Conservation (phyloP, 2,329 filamentous ascomycete genomes). For the Periconia digitata region DNA sequence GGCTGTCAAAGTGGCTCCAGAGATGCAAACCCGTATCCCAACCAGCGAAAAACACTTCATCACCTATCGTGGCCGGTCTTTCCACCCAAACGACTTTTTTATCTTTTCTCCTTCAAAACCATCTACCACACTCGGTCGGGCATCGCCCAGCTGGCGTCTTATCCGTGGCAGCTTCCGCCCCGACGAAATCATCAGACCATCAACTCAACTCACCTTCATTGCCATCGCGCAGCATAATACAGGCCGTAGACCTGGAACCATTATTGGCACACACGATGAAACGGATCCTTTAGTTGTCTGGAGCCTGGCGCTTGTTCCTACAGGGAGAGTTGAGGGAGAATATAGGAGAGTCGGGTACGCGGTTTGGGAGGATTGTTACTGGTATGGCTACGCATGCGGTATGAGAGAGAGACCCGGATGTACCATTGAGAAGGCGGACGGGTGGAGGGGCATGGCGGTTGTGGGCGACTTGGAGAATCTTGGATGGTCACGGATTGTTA, state of each 20-base stretch:
- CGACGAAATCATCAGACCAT: constrained; percentile 21
- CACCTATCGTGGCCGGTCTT: constrained; percentile 11
- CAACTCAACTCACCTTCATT: constrained; percentile 20
- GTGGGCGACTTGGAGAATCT: constrained; percentile 10
- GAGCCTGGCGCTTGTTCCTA: constrained; percentile 13
- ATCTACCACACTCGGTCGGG: background rate
- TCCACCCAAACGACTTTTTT: constrained; percentile 17
- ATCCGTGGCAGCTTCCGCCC: constrained; percentile 20
- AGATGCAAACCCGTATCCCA: constrained; percentile 10
- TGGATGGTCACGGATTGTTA: constrained; percentile 6
- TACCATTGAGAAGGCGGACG: constrained; percentile 7
- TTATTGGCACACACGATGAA: constrained; percentile 4
- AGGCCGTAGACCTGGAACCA: background rate
- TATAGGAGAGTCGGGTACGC: constrained; percentile 22
- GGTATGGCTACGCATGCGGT: constrained; percentile 24
- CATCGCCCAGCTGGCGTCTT: constrained; percentile 20
- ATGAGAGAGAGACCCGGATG: constrained; percentile 6
- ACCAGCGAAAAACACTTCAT: constrained; percentile 2
- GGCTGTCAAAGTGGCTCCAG: constrained; percentile 4
- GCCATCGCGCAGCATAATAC: constrained; percentile 20
- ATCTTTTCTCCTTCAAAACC: constrained; percentile 16
- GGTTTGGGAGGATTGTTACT: constrained; percentile 21
- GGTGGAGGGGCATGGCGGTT: constrained; percentile 3
- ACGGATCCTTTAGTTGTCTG: constrained; percentile 12
- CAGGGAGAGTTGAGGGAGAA: constrained; percentile 4